These are phyloP conservation scores for Neonectria neomacrospora DNA, from an alignment of 2,329 filamentous ascomycete genomes.

Conservation along the genomic window DNA sequence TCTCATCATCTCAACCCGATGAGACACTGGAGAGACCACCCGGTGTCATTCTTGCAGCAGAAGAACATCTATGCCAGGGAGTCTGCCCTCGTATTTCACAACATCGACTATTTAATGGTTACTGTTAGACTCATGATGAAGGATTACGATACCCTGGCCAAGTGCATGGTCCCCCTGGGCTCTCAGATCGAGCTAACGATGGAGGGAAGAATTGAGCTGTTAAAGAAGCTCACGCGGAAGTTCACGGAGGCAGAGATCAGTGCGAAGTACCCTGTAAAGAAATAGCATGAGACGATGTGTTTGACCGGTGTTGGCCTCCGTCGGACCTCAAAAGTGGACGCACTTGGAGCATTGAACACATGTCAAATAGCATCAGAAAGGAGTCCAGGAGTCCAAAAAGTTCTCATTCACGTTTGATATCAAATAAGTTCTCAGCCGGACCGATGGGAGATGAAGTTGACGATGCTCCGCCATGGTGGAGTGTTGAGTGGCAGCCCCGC, in stretches of 20 bases:
- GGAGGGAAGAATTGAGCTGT: constrained; percentile 49
- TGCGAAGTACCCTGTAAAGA: constrained; percentile 34
- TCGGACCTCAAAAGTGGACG: background rate
- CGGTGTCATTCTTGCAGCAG: constrained; percentile 75
- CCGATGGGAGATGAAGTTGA: constrained; percentile 7
- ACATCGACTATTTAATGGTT: constrained; percentile 84
- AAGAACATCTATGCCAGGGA: constrained; percentile 75
- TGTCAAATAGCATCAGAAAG: background rate
- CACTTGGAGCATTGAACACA: background rate
- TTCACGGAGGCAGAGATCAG: constrained; percentile 42
- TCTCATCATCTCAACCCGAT: constrained; percentile 83
- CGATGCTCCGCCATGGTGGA: constrained; percentile 15
- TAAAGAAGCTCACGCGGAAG: constrained; percentile 39
- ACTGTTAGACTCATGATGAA: constrained; percentile 75
- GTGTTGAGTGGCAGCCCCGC: constrained; percentile 19
- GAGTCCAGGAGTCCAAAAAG: background rate
- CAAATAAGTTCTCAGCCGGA: background rate
- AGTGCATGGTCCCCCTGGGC: constrained; percentile 78
- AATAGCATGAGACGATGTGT: constrained; percentile 1
- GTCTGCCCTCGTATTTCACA: constrained; percentile 79
- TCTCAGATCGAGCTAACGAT: constrained; percentile 74
- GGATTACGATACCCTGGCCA: constrained; percentile 76
- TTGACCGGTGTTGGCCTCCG: constrained; percentile 8
- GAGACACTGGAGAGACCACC: constrained; percentile 85
- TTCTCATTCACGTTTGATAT: background rate